Conservation (phyloP, 805 yeast genomes). For the Teunomyces lycoperdinae region DNA sequence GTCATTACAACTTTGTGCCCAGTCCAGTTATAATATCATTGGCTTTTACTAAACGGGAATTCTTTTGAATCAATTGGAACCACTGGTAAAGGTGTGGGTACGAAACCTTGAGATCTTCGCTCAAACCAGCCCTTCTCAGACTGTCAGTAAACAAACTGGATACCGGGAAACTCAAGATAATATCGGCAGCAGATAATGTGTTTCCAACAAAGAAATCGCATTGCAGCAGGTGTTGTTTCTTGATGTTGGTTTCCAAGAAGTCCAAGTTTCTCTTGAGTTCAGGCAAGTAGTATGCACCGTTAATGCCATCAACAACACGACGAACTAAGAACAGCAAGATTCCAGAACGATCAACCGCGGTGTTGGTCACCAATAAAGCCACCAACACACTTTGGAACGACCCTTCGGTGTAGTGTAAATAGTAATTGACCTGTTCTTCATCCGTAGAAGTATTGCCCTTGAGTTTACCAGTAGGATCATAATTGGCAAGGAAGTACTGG, state of each 20-base stretch:
- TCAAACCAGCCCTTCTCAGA: neutral
- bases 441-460: conserved; percentile 38
- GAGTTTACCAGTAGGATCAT: conserved; percentile 33
- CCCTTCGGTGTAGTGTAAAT: conserved; percentile 25
- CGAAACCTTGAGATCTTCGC: conserved; percentile 5
- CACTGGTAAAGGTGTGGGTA: conserved; percentile 26
- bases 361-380: conserved; percentile 19
- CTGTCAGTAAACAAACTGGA: conserved; percentile 13
- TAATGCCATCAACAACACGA: conserved; percentile 20
- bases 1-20: conserved; percentile 1
- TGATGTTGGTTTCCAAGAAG: conserved; percentile 29
- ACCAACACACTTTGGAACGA: conserved; percentile 22
- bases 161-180: conserved; percentile 36
- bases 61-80: conserved; percentile 13
- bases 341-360: conserved; percentile 22
- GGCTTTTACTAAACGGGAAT: conserved; percentile 15
- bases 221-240: conserved; percentile 18
- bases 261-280: conserved; percentile 23
- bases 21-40: conserved; percentile 6
- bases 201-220: conserved; percentile 30
- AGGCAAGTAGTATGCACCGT: conserved; percentile 22
- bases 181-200: conserved; percentile 37
- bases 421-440: conserved; percentile 29
- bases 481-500: conserved; percentile 48
- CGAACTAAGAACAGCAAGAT: conserved; percentile 22